Evolutionary conservation across 306 rosid species (phyloP), one percentile per base, ranked within the genome.

Genomic region (Prunus kanzakura): DNA sequence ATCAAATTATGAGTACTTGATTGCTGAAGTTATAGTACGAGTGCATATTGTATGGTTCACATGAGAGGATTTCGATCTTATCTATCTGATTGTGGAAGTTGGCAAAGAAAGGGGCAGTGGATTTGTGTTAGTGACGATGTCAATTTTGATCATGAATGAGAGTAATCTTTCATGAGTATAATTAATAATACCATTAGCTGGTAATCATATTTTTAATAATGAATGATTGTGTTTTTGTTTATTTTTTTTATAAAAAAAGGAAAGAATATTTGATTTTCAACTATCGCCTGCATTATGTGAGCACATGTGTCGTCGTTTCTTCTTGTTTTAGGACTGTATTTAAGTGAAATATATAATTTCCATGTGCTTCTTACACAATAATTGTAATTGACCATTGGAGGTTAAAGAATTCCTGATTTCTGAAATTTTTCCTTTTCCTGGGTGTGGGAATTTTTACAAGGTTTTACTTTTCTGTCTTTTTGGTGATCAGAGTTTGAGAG

Each of bases 281-380:
- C 22, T 6, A 18, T 41, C 43, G 43, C 11, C 54, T 73, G 77
- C 76, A 41, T 6, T 74, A 61, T 61, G 57, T 74, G 52, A 30
- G 69, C 67, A 0, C n/a, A 25, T 27, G 60, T 43, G 13, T 19
- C 75, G 29, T 5, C 51, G 12, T 38, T 72, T 55, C 35, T 32
- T 72, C 19, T 56, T 57, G 30, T 57, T n/a, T 23, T 56, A 7
- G 11, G 61, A 7, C 27, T 9, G 27, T 30, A 63, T 38, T 38
- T 6, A 38, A 38, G 43, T 38, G 43, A 38, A 38, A 7, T 38
- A 63, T 61, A 11, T 32, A 13, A 6, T 27, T 49, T 11, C 19
- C 65, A 61, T 13, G 35, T 27, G 35, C 19, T 63, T 60, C 64
- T n/a, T 55, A 8, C 6, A 11, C 32, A 63, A 30, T 18, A 63